Conservation (phyloP, 192 early-diverging fungal genomes). For the Podila minutissima region DNA sequence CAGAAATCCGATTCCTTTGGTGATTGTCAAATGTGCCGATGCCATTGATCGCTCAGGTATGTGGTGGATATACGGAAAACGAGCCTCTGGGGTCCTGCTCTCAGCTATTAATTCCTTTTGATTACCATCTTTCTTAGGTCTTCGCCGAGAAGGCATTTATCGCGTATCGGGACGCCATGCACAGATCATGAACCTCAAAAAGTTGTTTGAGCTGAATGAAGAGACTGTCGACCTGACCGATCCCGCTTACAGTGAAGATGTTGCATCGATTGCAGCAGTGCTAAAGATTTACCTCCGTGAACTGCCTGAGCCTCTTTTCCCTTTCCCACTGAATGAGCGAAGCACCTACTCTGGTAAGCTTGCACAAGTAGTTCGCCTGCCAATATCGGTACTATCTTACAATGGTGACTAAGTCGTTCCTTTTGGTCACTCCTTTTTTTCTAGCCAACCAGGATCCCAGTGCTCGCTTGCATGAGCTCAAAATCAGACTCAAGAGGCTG, state of each 20-base stretch:
- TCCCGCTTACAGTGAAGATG: slow-evolving; percentile 57
- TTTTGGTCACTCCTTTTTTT: not conserved
- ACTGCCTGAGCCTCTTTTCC: slow-evolving; percentile 69
- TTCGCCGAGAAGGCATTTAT: slow-evolving; percentile 40
- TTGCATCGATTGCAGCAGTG: slow-evolving; percentile 66
- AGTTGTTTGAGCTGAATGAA: slow-evolving; percentile 35
- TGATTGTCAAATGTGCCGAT: slow-evolving; percentile 38
- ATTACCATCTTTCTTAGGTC: not conserved
- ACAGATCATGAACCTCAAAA: slow-evolving; percentile 39
- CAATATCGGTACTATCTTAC: not conserved
- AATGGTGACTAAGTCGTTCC: not conserved
- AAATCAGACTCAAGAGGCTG: slow-evolving; percentile 48
- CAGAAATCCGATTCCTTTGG: slow-evolving; percentile 29
- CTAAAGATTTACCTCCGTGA: slow-evolving; percentile 75
- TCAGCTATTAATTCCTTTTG: not conserved
- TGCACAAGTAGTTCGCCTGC: not conserved
- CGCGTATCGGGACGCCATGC: slow-evolving; percentile 46
- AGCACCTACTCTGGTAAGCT: slow-evolving; percentile 64
- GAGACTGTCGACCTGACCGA: slow-evolving; percentile 34
- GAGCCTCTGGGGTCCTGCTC: not conserved
- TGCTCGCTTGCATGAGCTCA: slow-evolving; percentile 50
- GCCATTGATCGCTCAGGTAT: slow-evolving; percentile 43
- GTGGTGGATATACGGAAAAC: not conserved
- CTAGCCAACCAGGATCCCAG: slow-evolving; percentile 55
- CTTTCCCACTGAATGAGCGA: slow-evolving; percentile 62